Conservation (phyloP, 2,329 filamentous ascomycete genomes). For the Exserohilum turcica region DNA sequence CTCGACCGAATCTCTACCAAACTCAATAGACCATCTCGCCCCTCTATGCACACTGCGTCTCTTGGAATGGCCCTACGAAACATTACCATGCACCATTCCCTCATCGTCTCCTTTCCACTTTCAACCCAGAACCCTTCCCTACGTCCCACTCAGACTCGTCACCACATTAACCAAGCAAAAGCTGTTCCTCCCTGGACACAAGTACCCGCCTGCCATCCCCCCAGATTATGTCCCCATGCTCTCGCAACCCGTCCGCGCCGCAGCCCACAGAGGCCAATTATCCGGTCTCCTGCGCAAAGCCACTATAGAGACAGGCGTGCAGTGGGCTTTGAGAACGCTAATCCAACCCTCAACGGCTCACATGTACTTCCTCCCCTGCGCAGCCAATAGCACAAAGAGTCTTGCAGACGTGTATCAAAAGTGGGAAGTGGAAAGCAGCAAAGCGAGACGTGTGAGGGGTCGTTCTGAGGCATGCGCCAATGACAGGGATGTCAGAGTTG, state of each 20-base stretch:
- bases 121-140: constrained; percentile 24
- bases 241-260: constrained; percentile 15
- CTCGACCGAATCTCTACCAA: constrained; percentile 14
- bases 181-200: constrained; percentile 31
- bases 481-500: constrained; percentile 9
- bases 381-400: constrained; percentile 5
- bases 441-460: constrained; percentile 6
- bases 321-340: constrained; percentile 35
- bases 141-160: constrained; percentile 29
- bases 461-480: background rate
- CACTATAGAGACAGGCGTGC: constrained; percentile 27
- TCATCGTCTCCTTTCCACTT: background rate
- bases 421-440: constrained; percentile 18
- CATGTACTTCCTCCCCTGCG: constrained; percentile 35
- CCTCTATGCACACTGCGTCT: constrained; percentile 26
- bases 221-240: constrained; percentile 35
- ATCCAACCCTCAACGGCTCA: constrained; percentile 36
- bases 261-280: constrained; percentile 34
- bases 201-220: constrained; percentile 17
- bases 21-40: constrained; percentile 1
- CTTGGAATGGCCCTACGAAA: constrained; percentile 34
- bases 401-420: constrained; percentile 28
- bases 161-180: constrained; percentile 31
- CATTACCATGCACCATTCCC: constrained; percentile 11
- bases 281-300: constrained; percentile 27